These are phyloP conservation scores for Blakeslea trispora DNA, from an alignment of 371 early-diverging fungal species.

Conservation along the genomic window DNA sequence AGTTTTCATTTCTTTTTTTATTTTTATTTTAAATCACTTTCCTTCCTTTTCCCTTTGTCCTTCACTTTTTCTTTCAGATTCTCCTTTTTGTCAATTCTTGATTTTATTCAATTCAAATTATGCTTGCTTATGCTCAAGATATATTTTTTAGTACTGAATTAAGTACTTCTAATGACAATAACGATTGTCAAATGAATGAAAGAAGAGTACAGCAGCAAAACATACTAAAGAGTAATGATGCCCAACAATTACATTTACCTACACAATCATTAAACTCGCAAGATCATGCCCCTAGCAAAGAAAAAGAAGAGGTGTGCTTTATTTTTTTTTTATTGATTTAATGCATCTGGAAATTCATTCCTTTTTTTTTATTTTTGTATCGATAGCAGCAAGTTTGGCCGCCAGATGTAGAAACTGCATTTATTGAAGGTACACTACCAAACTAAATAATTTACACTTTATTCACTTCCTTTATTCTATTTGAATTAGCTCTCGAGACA, in stretches of 20 bases:
- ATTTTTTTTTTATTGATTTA: neutral
- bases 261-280: neutral
- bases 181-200: constrained; percentile 20
- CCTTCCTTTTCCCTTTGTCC: neutral
- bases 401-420: constrained; percentile 66
- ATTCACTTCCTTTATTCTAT: neutral
- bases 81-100: too few relatives aligned
- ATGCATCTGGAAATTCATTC: neutral
- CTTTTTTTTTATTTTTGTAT: constrained; percentile 2
- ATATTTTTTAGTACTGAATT: constrained; percentile 25
- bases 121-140: constrained; percentile 37
- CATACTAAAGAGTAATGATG: constrained; percentile 2
- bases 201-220: constrained; percentile 21
- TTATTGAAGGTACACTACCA: constrained; percentile 75
- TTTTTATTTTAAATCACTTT: neutral
- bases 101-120: constrained; percentile 6
- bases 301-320: constrained; percentile 39
- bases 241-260: constrained; percentile 12
- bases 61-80: neutral
- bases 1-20: neutral
- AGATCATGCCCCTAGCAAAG: constrained; percentile 18
- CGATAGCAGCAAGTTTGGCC: constrained; percentile 68
- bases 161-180: neutral
- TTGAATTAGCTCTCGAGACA: constrained; percentile 51
- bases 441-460: constrained; percentile 4